phyloP scores from a whole-genome alignment of 2,329 filamentous ascomycete genomes.

The Ophiostoma sp. region DNA sequence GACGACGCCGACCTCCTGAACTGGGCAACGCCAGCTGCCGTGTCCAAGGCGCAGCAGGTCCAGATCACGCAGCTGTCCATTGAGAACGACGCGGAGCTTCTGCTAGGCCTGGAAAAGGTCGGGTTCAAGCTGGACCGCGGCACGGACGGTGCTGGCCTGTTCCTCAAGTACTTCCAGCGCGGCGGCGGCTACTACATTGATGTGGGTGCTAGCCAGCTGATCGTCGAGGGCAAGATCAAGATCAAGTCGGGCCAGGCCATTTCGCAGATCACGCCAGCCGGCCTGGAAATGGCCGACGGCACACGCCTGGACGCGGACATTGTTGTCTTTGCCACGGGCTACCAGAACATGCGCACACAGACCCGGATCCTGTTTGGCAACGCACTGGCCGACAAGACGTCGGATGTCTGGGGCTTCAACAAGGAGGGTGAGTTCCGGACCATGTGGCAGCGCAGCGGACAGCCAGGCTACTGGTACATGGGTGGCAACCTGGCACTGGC shows the following conservation, averaged over 20 bases:
- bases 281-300: conserved; percentile 45
- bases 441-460: conserved; percentile 56
- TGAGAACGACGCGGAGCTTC: conserved; percentile 34
- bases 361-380: conserved; percentile 57
- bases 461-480: conserved; percentile 61
- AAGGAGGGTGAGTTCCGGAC: conserved; percentile 49
- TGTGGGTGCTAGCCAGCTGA: conserved; percentile 48
- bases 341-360: conserved; percentile 62
- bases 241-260: conserved; percentile 49
- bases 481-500: conserved; percentile 60
- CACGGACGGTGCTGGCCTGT: conserved; percentile 48
- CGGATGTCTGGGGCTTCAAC: conserved; percentile 58
- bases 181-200: conserved; percentile 59
- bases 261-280: conserved; percentile 39
- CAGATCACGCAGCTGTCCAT: conserved; percentile 38
- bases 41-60: conserved; percentile 47
- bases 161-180: conserved; percentile 55
- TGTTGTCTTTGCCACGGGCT: conserved; percentile 51
- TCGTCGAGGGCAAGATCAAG: conserved; percentile 53
- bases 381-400: conserved; percentile 51
- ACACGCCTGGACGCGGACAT: conserved; percentile 48
- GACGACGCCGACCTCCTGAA: conserved; percentile 53
- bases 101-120: conserved; percentile 47
- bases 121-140: conserved; percentile 56
- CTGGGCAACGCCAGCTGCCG: conserved; percentile 45